Evolutionary conservation across 805 yeast species (phyloP).

Genomic region (Candida andamanensis): DNA sequence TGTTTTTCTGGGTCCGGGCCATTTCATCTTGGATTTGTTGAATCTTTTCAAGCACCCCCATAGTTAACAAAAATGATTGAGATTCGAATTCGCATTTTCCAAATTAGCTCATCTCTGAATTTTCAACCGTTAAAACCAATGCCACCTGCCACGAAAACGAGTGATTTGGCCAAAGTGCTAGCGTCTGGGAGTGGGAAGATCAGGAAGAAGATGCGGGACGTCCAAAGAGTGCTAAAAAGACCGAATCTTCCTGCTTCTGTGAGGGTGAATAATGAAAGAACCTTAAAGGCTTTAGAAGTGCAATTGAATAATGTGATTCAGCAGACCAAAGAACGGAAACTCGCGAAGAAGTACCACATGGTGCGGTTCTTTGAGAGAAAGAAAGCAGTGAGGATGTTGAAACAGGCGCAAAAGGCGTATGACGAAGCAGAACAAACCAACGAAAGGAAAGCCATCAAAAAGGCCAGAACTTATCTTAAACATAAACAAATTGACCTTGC

Average conservation of each 20-base stretch:
- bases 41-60: constrained; percentile 58
- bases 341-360: constrained; percentile 81
- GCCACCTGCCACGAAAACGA: no score
- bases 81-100: no score
- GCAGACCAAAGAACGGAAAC: constrained; percentile 42
- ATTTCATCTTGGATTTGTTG: constrained; percentile 88
- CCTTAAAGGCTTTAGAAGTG: constrained; percentile 55
- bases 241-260: constrained; percentile 55
- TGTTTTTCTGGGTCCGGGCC: constrained; percentile 92
- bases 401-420: constrained; percentile 40
- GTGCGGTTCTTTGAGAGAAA: constrained; percentile 87
- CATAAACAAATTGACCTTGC: constrained; percentile 67
- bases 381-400: constrained; percentile 72
- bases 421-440: constrained; percentile 30
- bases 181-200: constrained; percentile 48
- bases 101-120: no score
- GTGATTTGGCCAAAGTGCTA: constrained; percentile 24
- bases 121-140: no score
- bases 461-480: constrained; percentile 44
- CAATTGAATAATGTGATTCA: constrained; percentile 50
- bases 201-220: constrained; percentile 82
- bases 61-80: no score
- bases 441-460: constrained; percentile 35
- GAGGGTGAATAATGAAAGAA: constrained; percentile 69
- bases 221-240: constrained; percentile 62